These are phyloP conservation scores for Brachypodium distachyon DNA, from an alignment of 202 grass and related monocot genomes.

Conservation along the genomic window DNA sequence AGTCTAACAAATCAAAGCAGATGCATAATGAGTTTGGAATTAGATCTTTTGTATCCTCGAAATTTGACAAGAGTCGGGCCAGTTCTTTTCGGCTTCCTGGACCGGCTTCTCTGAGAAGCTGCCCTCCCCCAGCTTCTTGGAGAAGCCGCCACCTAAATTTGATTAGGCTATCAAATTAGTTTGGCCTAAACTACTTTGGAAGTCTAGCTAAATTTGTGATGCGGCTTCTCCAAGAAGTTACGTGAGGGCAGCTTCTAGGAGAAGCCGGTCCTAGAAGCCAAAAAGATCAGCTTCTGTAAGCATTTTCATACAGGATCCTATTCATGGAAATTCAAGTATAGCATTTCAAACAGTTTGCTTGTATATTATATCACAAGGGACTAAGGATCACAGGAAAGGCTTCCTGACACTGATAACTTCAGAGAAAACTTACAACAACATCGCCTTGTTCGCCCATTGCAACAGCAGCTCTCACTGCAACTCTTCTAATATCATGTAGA, in stretches of 20 bases:
- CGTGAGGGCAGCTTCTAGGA: no score
- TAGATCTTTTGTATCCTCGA: neutral
- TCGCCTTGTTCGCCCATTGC: slow-evolving; percentile 98
- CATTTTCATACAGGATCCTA: neutral
- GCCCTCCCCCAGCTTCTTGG: no score
- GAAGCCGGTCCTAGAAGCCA: no score
- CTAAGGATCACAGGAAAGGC: neutral
- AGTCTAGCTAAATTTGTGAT: no score
- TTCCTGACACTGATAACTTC: neutral
- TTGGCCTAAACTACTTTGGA: no score
- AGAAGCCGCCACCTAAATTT: no score
- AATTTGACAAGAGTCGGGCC: neutral
- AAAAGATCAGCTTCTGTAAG: neutral
- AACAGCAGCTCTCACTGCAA: slow-evolving; percentile 90
- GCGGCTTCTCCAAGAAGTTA: no score
- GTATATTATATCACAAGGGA: neutral
- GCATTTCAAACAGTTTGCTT: neutral
- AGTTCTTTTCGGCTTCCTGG: no score
- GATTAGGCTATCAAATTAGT: no score
- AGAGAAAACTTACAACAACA: slow-evolving; percentile 69
- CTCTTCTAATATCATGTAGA: slow-evolving; percentile 86
- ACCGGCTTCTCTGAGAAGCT: no score
- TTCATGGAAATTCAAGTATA: neutral
- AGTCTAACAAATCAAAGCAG: neutral
- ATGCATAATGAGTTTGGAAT: neutral